Evolutionary conservation across 331 rosid genomes (phyloP), one percentile per base, ranked within the genome.

Genomic region (Phaseolus coccineus): DNA sequence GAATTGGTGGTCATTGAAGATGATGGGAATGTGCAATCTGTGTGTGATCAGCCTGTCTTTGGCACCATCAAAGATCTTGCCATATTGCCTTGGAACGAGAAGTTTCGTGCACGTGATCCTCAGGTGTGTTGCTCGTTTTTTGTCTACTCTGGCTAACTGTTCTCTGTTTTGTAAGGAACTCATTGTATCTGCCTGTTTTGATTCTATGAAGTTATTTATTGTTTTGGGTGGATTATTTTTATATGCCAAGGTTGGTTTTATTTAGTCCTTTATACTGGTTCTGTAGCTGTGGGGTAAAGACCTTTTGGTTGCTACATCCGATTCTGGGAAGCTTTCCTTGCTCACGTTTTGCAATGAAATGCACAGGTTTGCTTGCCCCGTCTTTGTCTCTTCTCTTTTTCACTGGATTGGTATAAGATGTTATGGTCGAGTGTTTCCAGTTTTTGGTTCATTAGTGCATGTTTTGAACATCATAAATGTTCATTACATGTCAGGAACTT

Each of bases 261-360:
- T 69, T 75, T 66, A 71, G 71, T 68, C 30, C 30, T 5, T 67
- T 8, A 10, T 71, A 28, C 58, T 67, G 71, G 73, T 82, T 77
- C 65, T 80, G 53, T 84, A 94, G 98, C 78, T 89, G 90, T 73
- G 85, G 83, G 98, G 97, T 40, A 92, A 84, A 83, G 98, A 94
- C 76, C 89, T 91, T 56, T 84, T 94, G 84, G 87, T 90, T 76
- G 98, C 93, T 69, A 74, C 91, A 72, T 94, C 98, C 8, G 98
- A 94, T 87, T 94, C 98, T 1, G 97, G 98, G 84, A 94, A 94
- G 91, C 91, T 94, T 64, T 92, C 98, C 1, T 70, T 94, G 85
- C 95, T 94, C 80, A 85, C 95, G 48, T 94, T 94, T 82, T 89
- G 98, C 92, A 91, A 87, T 77, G 94, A 94, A 86, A 94, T 92